Evolutionary conservation across 768 basidiomycete genomes (phyloP), one percentile per base, ranked within the genome.

Genomic region (Lentinula sp.): DNA sequence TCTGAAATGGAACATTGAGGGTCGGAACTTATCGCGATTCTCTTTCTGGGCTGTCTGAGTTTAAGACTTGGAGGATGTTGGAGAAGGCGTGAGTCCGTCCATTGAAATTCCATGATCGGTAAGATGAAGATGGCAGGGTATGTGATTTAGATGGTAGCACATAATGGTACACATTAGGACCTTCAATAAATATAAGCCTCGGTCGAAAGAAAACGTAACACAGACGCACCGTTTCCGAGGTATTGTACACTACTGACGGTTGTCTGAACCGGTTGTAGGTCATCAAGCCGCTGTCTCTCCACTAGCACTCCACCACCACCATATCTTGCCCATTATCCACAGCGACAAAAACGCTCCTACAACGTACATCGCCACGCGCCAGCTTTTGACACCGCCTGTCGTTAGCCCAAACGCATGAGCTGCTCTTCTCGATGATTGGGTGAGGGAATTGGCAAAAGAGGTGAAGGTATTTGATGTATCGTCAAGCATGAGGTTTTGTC

Each of bases 401-500:
- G 83, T 82, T 53, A 87, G 78, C 18, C 91, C 91, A 65, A 92
- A 92, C 0, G 87, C 89, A 60, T 88, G 84, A 15, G 81, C 83
- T 12, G 87, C 88, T 59, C 87, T 82, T 60, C 83, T 80, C 6
- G 88, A 85, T 0, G 91, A 86, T 62, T 88, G 84, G 1, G 83
- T 74, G 18, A 93, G 76, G 1, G 84, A 80, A 20, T 76, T 72
- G 32, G 82, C 84, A 63, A 93, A 87, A 2, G 83, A 81, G 13
- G 79, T 77, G 73, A 93, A 92, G 0, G 81, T 77, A 68, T 90
- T 82, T 28, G 81, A 78, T 2, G 91, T 85, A 42, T 88, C 84
- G 66, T 94, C 91, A 28, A 95, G 76, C 58, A 88, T 82, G 2
- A 82, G 68, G 67, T 94, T 93, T 74, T 94, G 93, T 9, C 86